Evolutionary conservation across 2,329 filamentous ascomycete species (phyloP).

Genomic region (Aspergillus brunneoviolaceus): DNA sequence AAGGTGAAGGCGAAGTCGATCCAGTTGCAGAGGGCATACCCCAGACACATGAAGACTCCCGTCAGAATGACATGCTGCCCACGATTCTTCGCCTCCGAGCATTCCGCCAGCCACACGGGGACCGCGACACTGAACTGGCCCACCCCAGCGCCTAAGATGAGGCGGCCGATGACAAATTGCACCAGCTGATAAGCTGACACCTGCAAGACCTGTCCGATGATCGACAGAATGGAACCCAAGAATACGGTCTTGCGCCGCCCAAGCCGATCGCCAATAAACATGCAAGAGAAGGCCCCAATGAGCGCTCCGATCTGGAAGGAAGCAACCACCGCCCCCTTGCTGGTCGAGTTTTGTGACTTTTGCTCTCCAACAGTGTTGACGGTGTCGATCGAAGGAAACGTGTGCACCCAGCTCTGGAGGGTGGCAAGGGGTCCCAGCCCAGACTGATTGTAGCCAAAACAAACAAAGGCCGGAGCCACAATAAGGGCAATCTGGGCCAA

Average conservation of each 20-base stretch:
- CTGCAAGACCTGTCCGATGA: constrained; percentile 39
- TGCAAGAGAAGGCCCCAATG: constrained; percentile 22
- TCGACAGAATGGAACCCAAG: constrained; percentile 37
- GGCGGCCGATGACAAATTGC: constrained; percentile 50
- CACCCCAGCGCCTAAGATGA: constrained; percentile 52
- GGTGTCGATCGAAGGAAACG: constrained; percentile 57
- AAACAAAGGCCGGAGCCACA: constrained; percentile 24
- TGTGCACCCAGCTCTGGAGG: constrained; percentile 37
- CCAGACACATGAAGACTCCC: constrained; percentile 45
- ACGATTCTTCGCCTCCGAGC: constrained; percentile 48
- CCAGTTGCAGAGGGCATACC: constrained; percentile 38
- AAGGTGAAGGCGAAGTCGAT: constrained; percentile 50
- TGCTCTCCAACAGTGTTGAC: constrained; percentile 28
- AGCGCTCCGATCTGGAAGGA: constrained; percentile 24
- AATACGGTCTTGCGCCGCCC: constrained; percentile 51
- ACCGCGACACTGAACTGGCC: constrained; percentile 50
- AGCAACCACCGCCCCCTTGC: constrained; percentile 29
- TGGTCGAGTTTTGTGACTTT: constrained; percentile 23
- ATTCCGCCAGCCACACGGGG: constrained; percentile 52
- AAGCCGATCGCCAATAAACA: constrained; percentile 44
- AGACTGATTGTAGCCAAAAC: constrained; percentile 30
- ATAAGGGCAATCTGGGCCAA: constrained; percentile 24
- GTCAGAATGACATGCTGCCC: constrained; percentile 51
- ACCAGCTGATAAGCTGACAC: constrained; percentile 44
- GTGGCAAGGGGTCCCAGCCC: constrained; percentile 24